These are phyloP conservation scores for Anisodus tanguticus DNA, from an alignment of 257 asterid genomes.

Conservation along the genomic window DNA sequence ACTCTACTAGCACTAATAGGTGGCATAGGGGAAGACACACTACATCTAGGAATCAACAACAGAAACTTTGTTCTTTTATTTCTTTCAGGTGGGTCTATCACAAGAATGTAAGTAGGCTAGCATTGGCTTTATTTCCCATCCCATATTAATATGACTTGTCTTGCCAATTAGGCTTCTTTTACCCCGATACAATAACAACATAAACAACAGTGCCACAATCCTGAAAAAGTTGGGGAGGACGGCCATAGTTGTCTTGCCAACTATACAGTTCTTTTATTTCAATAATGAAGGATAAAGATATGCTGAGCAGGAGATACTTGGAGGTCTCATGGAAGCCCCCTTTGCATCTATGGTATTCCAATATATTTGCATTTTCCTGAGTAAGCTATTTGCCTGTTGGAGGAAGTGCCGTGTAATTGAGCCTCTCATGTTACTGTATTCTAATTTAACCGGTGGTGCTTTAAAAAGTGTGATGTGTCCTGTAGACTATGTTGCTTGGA, in stretches of 20 bases:
- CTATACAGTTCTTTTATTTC: neutral
- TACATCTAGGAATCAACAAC: neutral
- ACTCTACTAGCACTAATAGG: neutral
- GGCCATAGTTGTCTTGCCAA: neutral
- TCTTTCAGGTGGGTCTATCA: neutral
- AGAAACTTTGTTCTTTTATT: neutral
- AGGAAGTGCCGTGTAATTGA: neutral
- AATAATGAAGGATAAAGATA: neutral
- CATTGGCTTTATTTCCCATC: neutral
- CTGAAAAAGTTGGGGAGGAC: slow-evolving; percentile 1
- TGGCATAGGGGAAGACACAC: neutral
- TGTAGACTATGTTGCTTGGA: too few species aligned
- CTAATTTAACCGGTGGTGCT: neutral
- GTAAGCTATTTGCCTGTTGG: neutral
- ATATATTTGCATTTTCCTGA: neutral
- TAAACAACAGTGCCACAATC: neutral
- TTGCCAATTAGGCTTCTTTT: neutral
- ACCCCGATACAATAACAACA: neutral
- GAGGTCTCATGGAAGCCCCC: neutral
- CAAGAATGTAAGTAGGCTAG: slow-evolving; percentile 1
- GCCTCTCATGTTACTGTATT: neutral
- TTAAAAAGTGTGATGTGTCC: neutral
- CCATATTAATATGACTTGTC: neutral
- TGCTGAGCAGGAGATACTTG: neutral
- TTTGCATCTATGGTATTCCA: slow-evolving; percentile 18